Evolutionary conservation across 257 asterid species (phyloP), one percentile per base, ranked within the genome.

Genomic region (Solanum pimpinellifolium): DNA sequence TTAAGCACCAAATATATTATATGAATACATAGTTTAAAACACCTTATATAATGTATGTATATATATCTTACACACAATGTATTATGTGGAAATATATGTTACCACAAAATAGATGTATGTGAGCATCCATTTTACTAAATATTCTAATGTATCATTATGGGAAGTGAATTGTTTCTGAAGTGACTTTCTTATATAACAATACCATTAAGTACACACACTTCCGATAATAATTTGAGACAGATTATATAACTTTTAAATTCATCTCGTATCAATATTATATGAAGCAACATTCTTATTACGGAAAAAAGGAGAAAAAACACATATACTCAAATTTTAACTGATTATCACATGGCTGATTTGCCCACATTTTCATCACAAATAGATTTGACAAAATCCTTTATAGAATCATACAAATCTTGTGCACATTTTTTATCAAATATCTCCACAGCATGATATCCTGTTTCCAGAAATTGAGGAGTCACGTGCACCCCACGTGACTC

Each of bases 401-500:
- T 0, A 81, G 88, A 93, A 87, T 89, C 90, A 25, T 88, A 88
- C 81, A 91, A 46, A 77, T 89, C 91, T 69, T 88, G 88, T 11
- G 95, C 96, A 77, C 86, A 88, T 35, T 87, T 83, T 4, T 94
- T 93, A 60, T 94, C 94, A 62, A 85, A 88, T 6, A 93, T 6
- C 88, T 95, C 98, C 82, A 91, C 98, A 4, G 46, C 98, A 85
- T 94, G 98, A 78, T 90, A 75, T 29, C 98, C 98, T 1, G 89
- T 90, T 4, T 93, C 94, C 14, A 84, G 29, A 80, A 94, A 92
- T 84, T 88, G 90, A 15, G 83, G 25, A 23, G 85, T 88, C 92
- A 94, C 97, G 87, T 88, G 89, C 88, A 87, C 94, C 4, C 97
- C 98, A 85, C 90, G 91, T 60, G 89, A 91, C 92, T 65, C 94